Evolutionary conservation across 2,329 filamentous ascomycete genomes (phyloP).

Genomic region (Aphanocladium album): DNA sequence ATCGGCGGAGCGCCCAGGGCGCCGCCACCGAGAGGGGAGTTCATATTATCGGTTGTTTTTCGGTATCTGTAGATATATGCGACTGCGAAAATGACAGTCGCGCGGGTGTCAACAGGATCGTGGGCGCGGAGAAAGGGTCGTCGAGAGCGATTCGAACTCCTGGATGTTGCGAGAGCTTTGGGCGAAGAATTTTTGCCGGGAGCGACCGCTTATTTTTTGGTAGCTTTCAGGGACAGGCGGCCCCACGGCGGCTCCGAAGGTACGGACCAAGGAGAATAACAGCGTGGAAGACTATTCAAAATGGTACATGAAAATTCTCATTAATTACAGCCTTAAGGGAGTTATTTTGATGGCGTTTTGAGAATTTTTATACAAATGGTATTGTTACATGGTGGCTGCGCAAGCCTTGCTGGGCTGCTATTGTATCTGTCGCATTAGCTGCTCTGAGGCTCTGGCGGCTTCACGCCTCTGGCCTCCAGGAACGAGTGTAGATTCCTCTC

Average conservation of each 20-base stretch:
- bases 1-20: conserved; percentile 15
- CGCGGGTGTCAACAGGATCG: neutral
- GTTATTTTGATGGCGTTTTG: neutral
- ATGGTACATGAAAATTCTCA: too few species aligned
- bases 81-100: neutral
- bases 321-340: neutral
- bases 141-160: conserved; percentile 15
- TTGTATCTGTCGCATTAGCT: too few species aligned
- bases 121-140: conserved; percentile 13
- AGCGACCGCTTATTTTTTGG: conserved; percentile 29
- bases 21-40: conserved; percentile 25
- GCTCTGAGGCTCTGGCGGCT: conserved; percentile 36
- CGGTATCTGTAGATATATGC: neutral
- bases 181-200: conserved; percentile 36
- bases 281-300: too few species aligned
- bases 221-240: neutral
- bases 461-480: conserved; percentile 35
- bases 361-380: neutral
- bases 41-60: conserved; percentile 30
- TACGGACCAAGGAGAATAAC: too few species aligned
- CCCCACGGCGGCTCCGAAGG: neutral
- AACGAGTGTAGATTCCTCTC: conserved; percentile 41
- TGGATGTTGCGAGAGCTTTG: conserved; percentile 18
- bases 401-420: too few species aligned
- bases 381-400: neutral